Conservation (phyloP, 257 asterid genomes). For the Ehretia macrophylla region DNA sequence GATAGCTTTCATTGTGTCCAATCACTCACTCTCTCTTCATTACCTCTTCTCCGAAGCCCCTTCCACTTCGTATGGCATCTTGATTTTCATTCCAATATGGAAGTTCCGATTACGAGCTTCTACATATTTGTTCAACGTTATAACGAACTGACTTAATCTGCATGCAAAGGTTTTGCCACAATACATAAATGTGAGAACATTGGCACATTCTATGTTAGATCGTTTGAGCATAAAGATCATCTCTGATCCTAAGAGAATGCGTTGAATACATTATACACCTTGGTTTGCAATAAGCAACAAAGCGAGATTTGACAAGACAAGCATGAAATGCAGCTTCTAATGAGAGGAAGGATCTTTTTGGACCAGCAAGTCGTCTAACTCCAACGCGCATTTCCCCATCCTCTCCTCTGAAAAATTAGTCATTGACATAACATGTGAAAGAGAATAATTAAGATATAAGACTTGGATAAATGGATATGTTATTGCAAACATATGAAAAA, state of each 20-base stretch:
- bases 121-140: slow-evolving; percentile 3
- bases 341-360: background rate
- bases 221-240: no score
- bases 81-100: background rate
- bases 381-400: slow-evolving; percentile 15
- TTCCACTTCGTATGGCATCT: slow-evolving; percentile 2
- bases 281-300: slow-evolving; percentile 8
- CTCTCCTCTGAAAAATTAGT: slow-evolving; percentile 16
- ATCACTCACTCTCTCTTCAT: no score
- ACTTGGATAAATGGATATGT: no score
- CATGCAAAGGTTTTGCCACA: slow-evolving; percentile 3
- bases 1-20: no score
- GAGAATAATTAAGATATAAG: no score
- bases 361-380: slow-evolving; percentile 9
- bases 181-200: background rate
- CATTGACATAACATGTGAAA: no score
- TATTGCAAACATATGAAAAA: no score
- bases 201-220: background rate
- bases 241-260: background rate
- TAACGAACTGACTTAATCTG: slow-evolving; percentile 14
- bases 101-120: background rate
- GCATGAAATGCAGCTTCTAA: slow-evolving; percentile 15
- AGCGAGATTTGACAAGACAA: slow-evolving; percentile 4
- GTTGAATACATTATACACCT: background rate
- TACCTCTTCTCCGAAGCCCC: no score